These are phyloP conservation scores for Brassica carinata DNA, from an alignment of 345 rosid genomes.

Conservation along the genomic window DNA sequence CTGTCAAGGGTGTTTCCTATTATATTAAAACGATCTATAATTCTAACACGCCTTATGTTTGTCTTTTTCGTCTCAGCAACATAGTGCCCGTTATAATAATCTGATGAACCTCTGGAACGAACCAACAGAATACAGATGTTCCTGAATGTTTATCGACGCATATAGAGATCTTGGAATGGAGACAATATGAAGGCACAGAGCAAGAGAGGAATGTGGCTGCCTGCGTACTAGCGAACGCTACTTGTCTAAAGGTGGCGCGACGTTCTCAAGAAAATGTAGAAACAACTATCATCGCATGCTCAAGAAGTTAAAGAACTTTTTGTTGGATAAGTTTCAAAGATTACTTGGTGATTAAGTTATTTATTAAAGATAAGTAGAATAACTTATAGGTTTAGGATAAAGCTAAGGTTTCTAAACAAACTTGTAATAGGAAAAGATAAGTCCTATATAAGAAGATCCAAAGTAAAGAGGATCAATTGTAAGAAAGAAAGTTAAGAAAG, in stretches of 20 bases:
- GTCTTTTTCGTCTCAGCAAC: slow-evolving; percentile 4
- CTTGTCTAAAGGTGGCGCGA: slow-evolving; percentile 18
- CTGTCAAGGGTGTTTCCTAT: no score
- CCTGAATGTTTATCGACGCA: slow-evolving; percentile 10
- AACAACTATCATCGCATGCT: neutral
- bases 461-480: no score
- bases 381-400: no score
- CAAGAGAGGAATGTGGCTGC: slow-evolving; percentile 12
- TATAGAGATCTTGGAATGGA: slow-evolving; percentile 27
- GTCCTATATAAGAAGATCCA: no score
- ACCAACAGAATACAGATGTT: slow-evolving; percentile 4
- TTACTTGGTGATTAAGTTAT: no score
- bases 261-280: slow-evolving; percentile 3
- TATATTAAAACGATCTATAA: neutral
- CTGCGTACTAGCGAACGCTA: slow-evolving; percentile 21
- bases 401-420: no score
- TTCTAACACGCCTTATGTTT: neutral
- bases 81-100: neutral
- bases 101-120: neutral
- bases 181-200: slow-evolving; percentile 15
- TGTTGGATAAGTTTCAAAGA: no score
- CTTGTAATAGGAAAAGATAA: no score
- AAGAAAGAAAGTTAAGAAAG: no score
- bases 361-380: no score
- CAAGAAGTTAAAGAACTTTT: neutral